These are phyloP conservation scores for Podospora didyma DNA, from an alignment of 495 filamentous ascomycete genomes.

Conservation along the genomic window DNA sequence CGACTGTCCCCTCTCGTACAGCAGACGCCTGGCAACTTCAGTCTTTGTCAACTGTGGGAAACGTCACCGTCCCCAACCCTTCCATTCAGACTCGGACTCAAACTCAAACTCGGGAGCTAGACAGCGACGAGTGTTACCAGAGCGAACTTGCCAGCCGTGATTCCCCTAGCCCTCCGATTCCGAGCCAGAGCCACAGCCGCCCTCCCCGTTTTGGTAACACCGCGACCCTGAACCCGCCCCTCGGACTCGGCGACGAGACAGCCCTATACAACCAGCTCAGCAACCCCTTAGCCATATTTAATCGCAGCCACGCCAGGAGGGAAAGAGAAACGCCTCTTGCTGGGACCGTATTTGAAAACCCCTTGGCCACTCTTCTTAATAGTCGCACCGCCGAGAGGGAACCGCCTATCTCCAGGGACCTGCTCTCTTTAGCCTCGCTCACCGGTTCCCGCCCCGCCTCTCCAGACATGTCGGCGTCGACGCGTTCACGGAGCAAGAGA, in stretches of 20 bases:
- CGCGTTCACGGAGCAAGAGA: background rate
- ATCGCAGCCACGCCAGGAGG: background rate
- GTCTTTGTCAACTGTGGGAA: no score
- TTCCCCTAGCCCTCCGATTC: slow-evolving; percentile 36
- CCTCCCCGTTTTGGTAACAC: background rate
- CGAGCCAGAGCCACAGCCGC: slow-evolving; percentile 6
- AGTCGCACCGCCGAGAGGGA: no score
- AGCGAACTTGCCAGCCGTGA: slow-evolving; percentile 22
- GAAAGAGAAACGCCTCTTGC: background rate
- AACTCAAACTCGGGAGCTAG: slow-evolving; percentile 14
- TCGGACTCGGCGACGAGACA: background rate
- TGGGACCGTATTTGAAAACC: no score
- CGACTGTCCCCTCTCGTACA: no score
- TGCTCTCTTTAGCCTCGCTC: background rate
- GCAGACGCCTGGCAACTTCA: no score
- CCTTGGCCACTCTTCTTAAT: no score
- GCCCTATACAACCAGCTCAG: background rate
- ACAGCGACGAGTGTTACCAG: slow-evolving; percentile 31
- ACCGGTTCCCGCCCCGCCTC: background rate
- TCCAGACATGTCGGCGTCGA: slow-evolving; percentile 3
- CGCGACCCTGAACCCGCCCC: background rate
- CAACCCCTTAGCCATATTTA: background rate
- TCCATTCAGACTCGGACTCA: no score
- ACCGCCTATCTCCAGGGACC: background rate
- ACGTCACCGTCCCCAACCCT: background rate